These are phyloP conservation scores for Chaetomium fimeti DNA, from an alignment of 495 filamentous ascomycete species.

Conservation along the genomic window DNA sequence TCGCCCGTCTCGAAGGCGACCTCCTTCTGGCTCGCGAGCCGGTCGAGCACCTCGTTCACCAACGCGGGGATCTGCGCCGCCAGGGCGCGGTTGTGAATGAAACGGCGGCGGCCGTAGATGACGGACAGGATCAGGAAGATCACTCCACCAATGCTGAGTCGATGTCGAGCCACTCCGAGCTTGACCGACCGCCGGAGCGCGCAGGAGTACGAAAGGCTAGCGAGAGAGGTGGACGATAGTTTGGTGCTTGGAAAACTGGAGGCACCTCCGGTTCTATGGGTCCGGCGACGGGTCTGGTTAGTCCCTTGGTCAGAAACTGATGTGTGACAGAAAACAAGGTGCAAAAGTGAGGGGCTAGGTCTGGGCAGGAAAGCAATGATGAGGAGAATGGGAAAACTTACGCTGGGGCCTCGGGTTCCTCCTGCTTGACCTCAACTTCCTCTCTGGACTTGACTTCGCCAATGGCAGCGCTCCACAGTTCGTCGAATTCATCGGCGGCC, in stretches of 20 bases:
- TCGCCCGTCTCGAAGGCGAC: constrained; percentile 65
- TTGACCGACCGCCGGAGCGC: constrained; percentile 83
- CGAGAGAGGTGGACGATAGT: constrained; percentile 73
- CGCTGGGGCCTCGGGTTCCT: constrained; percentile 48
- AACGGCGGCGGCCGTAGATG: constrained; percentile 57
- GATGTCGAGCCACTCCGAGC: constrained; percentile 90
- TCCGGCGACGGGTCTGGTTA: constrained; percentile 72
- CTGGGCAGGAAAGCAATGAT: constrained; percentile 2
- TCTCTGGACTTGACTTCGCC: constrained; percentile 80
- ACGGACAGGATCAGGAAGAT: constrained; percentile 49
- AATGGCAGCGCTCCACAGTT: constrained; percentile 82
- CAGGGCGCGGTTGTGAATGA: constrained; percentile 58
- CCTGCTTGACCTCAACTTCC: constrained; percentile 67
- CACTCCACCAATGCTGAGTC: constrained; percentile 82
- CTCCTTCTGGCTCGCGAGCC: constrained; percentile 77
- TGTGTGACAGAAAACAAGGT: constrained; percentile 25
- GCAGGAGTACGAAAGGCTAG: constrained; percentile 83
- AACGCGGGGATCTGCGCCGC: constrained; percentile 71
- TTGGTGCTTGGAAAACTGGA: constrained; percentile 51
- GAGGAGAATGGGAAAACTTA: constrained; percentile 55
- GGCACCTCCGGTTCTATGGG: constrained; percentile 71
- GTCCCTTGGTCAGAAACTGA: constrained; percentile 50
- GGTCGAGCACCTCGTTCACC: constrained; percentile 76
- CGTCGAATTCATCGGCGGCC: constrained; percentile 85
- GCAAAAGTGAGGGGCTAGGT: background rate